Evolutionary conservation across 2,329 filamentous ascomycete genomes (phyloP).

Genomic region (Diplodia sapinea): DNA sequence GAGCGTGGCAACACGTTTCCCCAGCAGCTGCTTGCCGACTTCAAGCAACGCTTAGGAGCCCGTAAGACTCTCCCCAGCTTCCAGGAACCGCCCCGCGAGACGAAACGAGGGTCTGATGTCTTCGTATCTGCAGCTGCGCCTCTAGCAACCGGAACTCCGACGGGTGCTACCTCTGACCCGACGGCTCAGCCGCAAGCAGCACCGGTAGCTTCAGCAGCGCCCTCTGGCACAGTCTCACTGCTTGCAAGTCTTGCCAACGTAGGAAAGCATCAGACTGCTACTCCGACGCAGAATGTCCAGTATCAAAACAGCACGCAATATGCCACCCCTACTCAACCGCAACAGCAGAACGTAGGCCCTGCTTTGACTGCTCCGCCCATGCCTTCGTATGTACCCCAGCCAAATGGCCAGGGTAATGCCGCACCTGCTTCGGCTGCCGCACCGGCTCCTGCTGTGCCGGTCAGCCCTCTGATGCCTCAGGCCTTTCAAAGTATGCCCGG

Average conservation of each 20-base stretch:
- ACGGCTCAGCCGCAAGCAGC: slow-evolving; percentile 37
- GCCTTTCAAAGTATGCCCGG: slow-evolving; percentile 43
- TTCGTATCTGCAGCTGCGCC: slow-evolving; percentile 29
- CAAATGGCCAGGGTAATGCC: slow-evolving; percentile 28
- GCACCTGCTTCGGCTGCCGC: slow-evolving; percentile 36
- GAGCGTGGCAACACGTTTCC: slow-evolving; percentile 95
- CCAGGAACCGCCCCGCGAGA: background rate
- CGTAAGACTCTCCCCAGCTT: slow-evolving; percentile 20
- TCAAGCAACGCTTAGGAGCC: slow-evolving; percentile 64
- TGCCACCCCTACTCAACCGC: slow-evolving; percentile 21
- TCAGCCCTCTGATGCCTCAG: slow-evolving; percentile 38
- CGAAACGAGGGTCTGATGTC: slow-evolving; percentile 33
- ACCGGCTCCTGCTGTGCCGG: slow-evolving; percentile 17
- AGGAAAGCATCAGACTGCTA: slow-evolving; percentile 38
- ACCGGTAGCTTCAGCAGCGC: slow-evolving; percentile 35
- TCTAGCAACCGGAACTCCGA: slow-evolving; percentile 9
- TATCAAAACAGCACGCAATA: slow-evolving; percentile 25
- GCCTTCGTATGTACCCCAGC: slow-evolving; percentile 29
- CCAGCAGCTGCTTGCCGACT: slow-evolving; percentile 74
- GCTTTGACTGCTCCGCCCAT: slow-evolving; percentile 28
- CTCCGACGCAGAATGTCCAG: slow-evolving; percentile 11
- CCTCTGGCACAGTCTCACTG: slow-evolving; percentile 41
- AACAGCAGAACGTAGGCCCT: slow-evolving; percentile 33
- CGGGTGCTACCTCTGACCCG: slow-evolving; percentile 33
- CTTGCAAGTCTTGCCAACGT: slow-evolving; percentile 44